phyloP scores from a whole-genome alignment of 169 alveolate species.

The Plasmodium vivax region DNA sequence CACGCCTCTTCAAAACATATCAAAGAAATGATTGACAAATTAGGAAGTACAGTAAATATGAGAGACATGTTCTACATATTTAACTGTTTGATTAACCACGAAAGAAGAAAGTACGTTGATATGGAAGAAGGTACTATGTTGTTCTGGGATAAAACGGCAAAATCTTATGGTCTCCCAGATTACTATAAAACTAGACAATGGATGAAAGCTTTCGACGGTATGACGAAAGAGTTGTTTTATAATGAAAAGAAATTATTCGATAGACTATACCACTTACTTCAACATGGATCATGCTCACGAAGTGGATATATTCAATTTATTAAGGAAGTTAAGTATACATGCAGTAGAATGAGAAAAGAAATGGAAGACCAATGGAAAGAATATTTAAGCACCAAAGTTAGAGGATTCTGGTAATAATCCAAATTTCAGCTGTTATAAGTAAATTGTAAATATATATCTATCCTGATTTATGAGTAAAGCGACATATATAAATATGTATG shows the following conservation, averaged over 20 bases:
- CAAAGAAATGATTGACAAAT: not conserved
- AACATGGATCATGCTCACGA: constrained; percentile 10
- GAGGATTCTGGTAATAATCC: not conserved
- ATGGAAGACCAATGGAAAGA: not conserved
- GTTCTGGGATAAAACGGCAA: not conserved
- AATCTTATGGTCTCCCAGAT: not conserved
- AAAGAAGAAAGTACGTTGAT: not conserved
- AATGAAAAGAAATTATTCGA: not conserved
- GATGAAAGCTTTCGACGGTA: constrained; percentile 20
- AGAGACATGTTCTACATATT: not conserved
- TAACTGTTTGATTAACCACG: constrained; percentile 10
- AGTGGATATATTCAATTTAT: not conserved
- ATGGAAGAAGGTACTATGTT: not conserved
- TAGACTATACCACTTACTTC: not conserved
- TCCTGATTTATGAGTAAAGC: no score
- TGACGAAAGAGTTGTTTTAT: constrained; percentile 6
- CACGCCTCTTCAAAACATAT: not conserved
- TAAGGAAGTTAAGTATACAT: constrained; percentile 3
- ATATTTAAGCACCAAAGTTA: not conserved
- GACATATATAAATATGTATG: not conserved
- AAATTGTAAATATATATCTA: no score
- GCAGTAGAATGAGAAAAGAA: not conserved
- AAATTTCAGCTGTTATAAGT: not conserved
- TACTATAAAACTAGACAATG: constrained; percentile 1
- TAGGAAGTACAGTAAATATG: not conserved